phyloP scores from a whole-genome alignment of 495 filamentous ascomycete species.

The Clavariopsis aquatica region DNA sequence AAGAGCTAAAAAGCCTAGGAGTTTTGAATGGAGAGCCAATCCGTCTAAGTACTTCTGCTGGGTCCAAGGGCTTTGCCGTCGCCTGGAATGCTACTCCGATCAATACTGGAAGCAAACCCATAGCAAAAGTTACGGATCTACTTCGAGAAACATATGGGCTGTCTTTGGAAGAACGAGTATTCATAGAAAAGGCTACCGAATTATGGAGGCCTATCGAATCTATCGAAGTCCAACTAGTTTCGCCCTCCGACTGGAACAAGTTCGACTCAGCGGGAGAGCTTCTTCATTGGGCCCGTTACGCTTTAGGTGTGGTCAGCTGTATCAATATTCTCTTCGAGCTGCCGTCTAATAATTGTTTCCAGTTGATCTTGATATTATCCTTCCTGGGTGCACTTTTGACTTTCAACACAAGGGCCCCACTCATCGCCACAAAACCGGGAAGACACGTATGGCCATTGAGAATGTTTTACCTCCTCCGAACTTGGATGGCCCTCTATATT shows the following conservation, averaged over 20 bases:
- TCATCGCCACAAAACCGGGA: constrained; percentile 6
- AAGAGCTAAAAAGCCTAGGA: constrained; percentile 61
- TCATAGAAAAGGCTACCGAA: constrained; percentile 24
- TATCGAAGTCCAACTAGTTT: constrained; percentile 8
- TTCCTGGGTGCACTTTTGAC: constrained; percentile 30
- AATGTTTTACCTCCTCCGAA: constrained; percentile 9
- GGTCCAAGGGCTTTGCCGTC: constrained; percentile 20
- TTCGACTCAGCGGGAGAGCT: constrained; percentile 50
- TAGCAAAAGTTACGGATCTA: constrained; percentile 47
- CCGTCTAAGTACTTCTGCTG: constrained; percentile 42
- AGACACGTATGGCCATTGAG: constrained; percentile 16
- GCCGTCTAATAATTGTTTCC: constrained; percentile 7
- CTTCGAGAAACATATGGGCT: constrained; percentile 47
- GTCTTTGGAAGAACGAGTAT: constrained; percentile 20
- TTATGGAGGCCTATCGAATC: constrained; percentile 14
- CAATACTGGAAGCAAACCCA: constrained; percentile 30
- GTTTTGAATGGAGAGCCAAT: constrained; percentile 63
- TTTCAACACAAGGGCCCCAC: constrained; percentile 27
- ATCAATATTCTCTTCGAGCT: background rate
- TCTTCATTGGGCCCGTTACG: constrained; percentile 11
- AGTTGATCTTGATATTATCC: constrained; percentile 31
- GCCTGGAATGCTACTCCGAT: constrained; percentile 25
- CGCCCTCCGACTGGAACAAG: constrained; percentile 9
- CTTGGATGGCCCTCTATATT: constrained; percentile 36
- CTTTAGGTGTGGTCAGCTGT: constrained; percentile 27